These are phyloP conservation scores for Penicillium soppii DNA, from an alignment of 495 filamentous ascomycete species.

Conservation along the genomic window DNA sequence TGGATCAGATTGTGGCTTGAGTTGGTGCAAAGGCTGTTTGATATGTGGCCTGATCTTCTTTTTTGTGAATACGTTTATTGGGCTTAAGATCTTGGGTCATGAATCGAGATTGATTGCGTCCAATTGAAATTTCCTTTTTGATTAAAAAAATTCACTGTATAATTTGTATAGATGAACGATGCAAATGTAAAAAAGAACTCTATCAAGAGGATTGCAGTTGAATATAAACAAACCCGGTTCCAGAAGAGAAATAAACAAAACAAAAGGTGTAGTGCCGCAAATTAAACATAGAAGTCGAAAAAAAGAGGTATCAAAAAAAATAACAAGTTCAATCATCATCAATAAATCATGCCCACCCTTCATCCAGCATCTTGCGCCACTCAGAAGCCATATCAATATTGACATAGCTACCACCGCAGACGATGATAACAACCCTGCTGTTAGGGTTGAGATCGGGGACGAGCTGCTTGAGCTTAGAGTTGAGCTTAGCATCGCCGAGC, in stretches of 20 bases:
- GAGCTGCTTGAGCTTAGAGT: slow-evolving; percentile 58
- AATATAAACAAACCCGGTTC: too few relatives aligned
- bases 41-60: too few relatives aligned
- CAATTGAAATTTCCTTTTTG: neutral
- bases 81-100: neutral
- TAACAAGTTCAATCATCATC: slow-evolving; percentile 4
- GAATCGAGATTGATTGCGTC: neutral
- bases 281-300: slow-evolving; percentile 4
- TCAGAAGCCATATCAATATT: slow-evolving; percentile 62
- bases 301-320: slow-evolving; percentile 6
- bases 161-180: slow-evolving; percentile 5
- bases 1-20: slow-evolving; percentile 26
- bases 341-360: slow-evolving; percentile 37
- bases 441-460: slow-evolving; percentile 54
- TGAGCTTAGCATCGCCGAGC: slow-evolving; percentile 15
- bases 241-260: neutral
- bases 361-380: slow-evolving; percentile 54
- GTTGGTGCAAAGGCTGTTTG: neutral
- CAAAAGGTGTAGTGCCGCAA: neutral
- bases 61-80: neutral
- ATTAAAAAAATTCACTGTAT: neutral
- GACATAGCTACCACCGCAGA: slow-evolving; percentile 83
- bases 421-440: slow-evolving; percentile 77
- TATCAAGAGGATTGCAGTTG: too few relatives aligned
- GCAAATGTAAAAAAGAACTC: neutral